Percentiles rank a stretch among this genome's conserved stretches.
These are phyloP conservation scores for Phyllosticta capitalensis DNA, from an alignment of 2,329 filamentous ascomycete species.

Conservation along the genomic window DNA sequence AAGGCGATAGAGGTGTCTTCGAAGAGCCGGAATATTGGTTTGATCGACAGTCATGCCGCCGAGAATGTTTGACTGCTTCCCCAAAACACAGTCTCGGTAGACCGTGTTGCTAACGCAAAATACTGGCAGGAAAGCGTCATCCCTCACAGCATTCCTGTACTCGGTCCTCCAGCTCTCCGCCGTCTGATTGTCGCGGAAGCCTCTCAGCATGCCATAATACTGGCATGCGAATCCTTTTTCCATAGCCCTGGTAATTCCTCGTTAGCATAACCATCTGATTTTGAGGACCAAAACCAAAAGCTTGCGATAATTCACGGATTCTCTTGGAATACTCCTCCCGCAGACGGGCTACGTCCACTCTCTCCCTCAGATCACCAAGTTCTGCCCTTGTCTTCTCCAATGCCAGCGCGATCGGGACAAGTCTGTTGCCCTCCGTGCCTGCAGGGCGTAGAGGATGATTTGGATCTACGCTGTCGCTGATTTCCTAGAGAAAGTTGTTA, in stretches of 20 bases:
- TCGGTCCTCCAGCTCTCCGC: too few relatives aligned
- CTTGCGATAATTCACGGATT: too few relatives aligned
- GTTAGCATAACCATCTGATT: not conserved
- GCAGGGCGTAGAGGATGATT: too few relatives aligned
- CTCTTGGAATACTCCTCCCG: too few relatives aligned
- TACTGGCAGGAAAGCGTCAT: slow-evolving; percentile 11
- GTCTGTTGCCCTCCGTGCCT: not conserved
- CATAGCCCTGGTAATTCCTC: not conserved
- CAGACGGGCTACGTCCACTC: not conserved
- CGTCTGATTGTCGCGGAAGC: too few relatives aligned
- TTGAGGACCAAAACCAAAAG: too few relatives aligned
- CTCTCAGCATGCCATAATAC: too few relatives aligned
- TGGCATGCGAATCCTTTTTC: slow-evolving; percentile 9
- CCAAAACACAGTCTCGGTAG: slow-evolving; percentile 15
- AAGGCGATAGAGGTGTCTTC: slow-evolving; percentile 12
- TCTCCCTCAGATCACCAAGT: not conserved
- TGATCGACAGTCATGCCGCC: slow-evolving; percentile 12
- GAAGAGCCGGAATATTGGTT: slow-evolving; percentile 15
- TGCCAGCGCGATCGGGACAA: not conserved
- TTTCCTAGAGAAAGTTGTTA: too few relatives aligned
- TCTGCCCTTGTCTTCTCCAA: not conserved
- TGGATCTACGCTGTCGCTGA: too few relatives aligned
- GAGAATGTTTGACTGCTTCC: not conserved
- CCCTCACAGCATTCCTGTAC: too few relatives aligned
- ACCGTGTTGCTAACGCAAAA: slow-evolving; percentile 18